Evolutionary conservation across 306 rosid genomes (phyloP), one percentile per base, ranked within the genome.

Genomic region (Pyrus pyrifolia): DNA sequence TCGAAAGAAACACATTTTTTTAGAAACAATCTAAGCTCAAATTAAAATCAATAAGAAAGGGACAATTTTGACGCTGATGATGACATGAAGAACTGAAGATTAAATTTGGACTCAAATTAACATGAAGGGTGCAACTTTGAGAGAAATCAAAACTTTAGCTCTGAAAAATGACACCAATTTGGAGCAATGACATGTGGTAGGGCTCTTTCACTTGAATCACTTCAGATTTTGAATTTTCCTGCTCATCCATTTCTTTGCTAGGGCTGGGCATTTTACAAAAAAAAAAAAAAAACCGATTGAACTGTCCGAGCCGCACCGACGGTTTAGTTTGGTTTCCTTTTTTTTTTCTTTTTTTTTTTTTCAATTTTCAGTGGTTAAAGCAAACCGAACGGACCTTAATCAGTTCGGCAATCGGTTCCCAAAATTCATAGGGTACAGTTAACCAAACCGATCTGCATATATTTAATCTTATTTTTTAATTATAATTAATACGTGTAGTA

Each of bases 181-280:
- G 55, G 38, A 19, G 1, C 27, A 57, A 60, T 70, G 91, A 80
- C 89, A 88, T 74, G 76, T 75, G 62, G 91, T 91, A 25, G 53
- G 87, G 83, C 75, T 87, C 59, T 61, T 74, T 74, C 59, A 44
- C 58, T 25, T 52, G 77, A 74, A 74, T 67, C 22, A n/a, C 45
- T 78, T 55, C 79, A 45, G 82, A 62, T 60, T 40, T 78, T 40
- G 83, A 86, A 79, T 35, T 71, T 35, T 81, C 77, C n/a, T 53
- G 78, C 53, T 46, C 19, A 35, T 35, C 81, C 97, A 92, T 95
- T 53, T 70, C 73, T 60, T 73, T 70, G 49, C 52, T 59, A 33
- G 38, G 38, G 38, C 38, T 33, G 38, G 38, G 38, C 38, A 33
- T 33, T 33, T 33, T 33, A 33, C 38, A 33, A 33, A 33, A 1